Conservation (phyloP, 2,329 filamentous ascomycete species). For the Knufia petricola region DNA sequence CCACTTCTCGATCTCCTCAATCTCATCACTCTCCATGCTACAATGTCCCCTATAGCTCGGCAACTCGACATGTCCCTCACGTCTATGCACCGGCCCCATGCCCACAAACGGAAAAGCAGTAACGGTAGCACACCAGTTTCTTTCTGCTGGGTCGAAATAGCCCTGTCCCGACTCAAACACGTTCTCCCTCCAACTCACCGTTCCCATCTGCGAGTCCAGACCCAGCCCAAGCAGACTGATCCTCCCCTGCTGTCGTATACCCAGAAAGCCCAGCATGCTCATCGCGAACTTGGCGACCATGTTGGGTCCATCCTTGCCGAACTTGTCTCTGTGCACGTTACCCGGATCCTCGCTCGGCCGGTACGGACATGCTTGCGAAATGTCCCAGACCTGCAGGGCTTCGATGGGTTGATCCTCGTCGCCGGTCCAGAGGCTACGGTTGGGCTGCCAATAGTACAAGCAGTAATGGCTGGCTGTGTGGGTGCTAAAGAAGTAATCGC, state of each 20-base stretch:
- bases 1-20: constrained; percentile 27
- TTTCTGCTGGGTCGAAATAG: constrained; percentile 32
- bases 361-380: constrained; percentile 41
- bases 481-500: constrained; percentile 53
- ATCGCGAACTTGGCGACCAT: constrained; percentile 44
- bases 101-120: constrained; percentile 47
- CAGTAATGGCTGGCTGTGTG: constrained; percentile 53
- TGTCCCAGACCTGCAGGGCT: constrained; percentile 51
- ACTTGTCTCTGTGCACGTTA: constrained; percentile 24
- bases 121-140: constrained; percentile 38
- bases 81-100: constrained; percentile 43
- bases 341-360: constrained; percentile 44
- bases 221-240: constrained; percentile 43
- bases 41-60: constrained; percentile 37
- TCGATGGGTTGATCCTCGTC: constrained; percentile 50
- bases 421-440: constrained; percentile 43
- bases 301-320: constrained; percentile 31
- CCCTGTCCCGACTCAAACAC: constrained; percentile 40
- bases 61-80: constrained; percentile 36
- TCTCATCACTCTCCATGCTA: constrained; percentile 28
- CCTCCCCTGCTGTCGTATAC: constrained; percentile 43
- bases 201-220: constrained; percentile 44
- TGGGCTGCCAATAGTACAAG: constrained; percentile 53
- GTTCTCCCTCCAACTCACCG: constrained; percentile 44
- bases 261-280: constrained; percentile 44